Evolutionary conservation across 1,284 basidiomycete genomes (phyloP), one percentile per base, ranked within the genome.

Genomic region (Mycena citricolor): DNA sequence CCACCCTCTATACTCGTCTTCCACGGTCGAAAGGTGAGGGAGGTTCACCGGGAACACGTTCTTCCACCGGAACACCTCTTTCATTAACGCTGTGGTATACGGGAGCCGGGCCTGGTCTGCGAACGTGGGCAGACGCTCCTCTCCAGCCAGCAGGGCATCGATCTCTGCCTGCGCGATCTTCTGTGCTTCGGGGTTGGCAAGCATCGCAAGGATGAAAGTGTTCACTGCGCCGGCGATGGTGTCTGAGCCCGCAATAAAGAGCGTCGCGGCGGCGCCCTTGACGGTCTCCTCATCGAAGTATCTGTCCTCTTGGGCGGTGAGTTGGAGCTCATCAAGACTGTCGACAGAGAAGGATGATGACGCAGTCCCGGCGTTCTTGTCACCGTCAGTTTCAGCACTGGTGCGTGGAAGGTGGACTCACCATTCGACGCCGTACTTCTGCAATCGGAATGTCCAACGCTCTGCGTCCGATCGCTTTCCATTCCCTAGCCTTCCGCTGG

Each of bases 401-500:
- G 6, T 17, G 69, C 55, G 37, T 66, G 64, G 2, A 61, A 56
- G 1, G 47, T 34, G 8, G 12, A 24, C 29, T 20, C 13, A 47
- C 49, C 10, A 51, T 51, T 5, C 31, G 23, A 22, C 30, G 32
- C n/a, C 44, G 32, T 2, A 31, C 24, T 25, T 47, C 41, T 6
- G 43, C 40, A 39, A 47, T 59, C 8, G 59, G 60, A 23, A 48
- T 36, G 11, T 62, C 56, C 6, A 50, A 41, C 54, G 60, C 58
- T 25, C 37, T 54, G 30, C 55, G 55, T 33, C 54, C 54, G 5
- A 35, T 29, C 21, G 11, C n/a, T 31, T 32, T 51, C 49, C 25
- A 59, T 38, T 61, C 67, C 56, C 64, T 65, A 0, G 69, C 76
- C 38, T 77, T 70, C 10, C 71, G 70, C 19, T 69, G 62, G 70